phyloP scores from a whole-genome alignment of 75 land plant species.

The Picea sitchensis region DNA sequence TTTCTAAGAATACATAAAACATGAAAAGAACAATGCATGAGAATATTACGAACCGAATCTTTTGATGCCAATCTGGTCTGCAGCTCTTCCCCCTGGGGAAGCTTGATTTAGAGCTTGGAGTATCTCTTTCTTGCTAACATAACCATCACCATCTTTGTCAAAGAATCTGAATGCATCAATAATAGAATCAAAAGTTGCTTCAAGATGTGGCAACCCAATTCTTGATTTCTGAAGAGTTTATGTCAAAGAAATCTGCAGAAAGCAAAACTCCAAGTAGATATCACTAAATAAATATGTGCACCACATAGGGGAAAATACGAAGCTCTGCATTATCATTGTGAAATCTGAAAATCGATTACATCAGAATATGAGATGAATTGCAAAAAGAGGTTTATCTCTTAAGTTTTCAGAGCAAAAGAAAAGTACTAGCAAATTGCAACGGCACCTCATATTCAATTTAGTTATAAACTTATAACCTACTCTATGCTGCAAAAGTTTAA shows the following conservation, averaged over 20 bases:
- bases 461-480: background rate
- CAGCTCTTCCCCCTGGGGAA: constrained; percentile 44
- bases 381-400: background rate
- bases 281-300: background rate
- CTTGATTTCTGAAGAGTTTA: constrained; percentile 37
- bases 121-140: constrained; percentile 67
- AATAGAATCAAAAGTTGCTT: constrained; percentile 63
- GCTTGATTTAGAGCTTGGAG: constrained; percentile 54
- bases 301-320: background rate
- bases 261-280: background rate
- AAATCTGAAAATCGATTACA: background rate
- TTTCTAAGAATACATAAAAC: background rate
- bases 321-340: background rate
- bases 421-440: background rate
- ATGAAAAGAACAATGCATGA: background rate
- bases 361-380: background rate
- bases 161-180: constrained; percentile 69
- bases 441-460: background rate
- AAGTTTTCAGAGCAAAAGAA: background rate
- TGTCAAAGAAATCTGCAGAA: background rate
- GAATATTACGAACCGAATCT: constrained; percentile 49
- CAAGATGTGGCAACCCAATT: constrained; percentile 51
- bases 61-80: constrained; percentile 44
- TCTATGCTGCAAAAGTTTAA: background rate
- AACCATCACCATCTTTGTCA: constrained; percentile 75